A percentile compares a stretch with the other conserved stretches of the same genome.
These are phyloP conservation scores for Cryptococcus hybrid DNA, from an alignment of 1,284 basidiomycete genomes.

Conservation along the genomic window DNA sequence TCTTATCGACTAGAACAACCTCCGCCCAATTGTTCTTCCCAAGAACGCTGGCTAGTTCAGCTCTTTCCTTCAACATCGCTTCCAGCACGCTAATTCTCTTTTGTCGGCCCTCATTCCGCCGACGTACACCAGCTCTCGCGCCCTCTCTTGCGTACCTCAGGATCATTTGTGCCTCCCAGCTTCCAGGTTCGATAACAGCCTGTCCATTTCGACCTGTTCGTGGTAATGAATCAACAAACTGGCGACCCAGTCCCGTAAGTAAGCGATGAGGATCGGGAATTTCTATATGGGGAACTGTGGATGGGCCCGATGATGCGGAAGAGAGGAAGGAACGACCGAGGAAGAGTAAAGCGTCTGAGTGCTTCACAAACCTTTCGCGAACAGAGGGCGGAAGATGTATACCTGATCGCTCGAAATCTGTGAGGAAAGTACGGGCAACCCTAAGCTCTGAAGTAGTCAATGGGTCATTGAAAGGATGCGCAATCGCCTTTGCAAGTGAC, in stretches of 20 bases:
- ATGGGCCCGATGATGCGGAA: constrained; percentile 55
- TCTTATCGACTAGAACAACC: constrained; percentile 84
- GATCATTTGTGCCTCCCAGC: constrained; percentile 86
- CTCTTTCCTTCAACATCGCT: constrained; percentile 67
- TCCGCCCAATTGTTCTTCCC: constrained; percentile 78
- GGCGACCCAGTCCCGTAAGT: constrained; percentile 37
- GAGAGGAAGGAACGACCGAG: constrained; percentile 81
- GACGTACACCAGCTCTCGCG: constrained; percentile 74
- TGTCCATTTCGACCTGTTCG: not conserved
- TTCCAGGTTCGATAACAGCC: constrained; percentile 77
- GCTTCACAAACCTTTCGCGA: constrained; percentile 76
- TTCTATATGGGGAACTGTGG: constrained; percentile 19
- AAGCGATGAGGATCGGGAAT: constrained; percentile 35
- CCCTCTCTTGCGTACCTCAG: constrained; percentile 79
- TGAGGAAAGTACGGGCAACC: constrained; percentile 88
- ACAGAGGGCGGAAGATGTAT: constrained; percentile 79
- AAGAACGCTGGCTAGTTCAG: constrained; percentile 77
- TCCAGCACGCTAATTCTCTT: constrained; percentile 62
- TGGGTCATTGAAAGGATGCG: constrained; percentile 27
- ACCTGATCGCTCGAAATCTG: constrained; percentile 96
- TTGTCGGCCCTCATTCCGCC: constrained; percentile 59
- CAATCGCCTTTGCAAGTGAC: constrained; percentile 46
- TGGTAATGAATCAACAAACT: constrained; percentile 56
- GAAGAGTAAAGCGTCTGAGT: constrained; percentile 88
- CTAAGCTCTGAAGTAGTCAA: constrained; percentile 53